Evolutionary conservation across 257 asterid genomes (phyloP).

Genomic region (Solanum okadae): DNA sequence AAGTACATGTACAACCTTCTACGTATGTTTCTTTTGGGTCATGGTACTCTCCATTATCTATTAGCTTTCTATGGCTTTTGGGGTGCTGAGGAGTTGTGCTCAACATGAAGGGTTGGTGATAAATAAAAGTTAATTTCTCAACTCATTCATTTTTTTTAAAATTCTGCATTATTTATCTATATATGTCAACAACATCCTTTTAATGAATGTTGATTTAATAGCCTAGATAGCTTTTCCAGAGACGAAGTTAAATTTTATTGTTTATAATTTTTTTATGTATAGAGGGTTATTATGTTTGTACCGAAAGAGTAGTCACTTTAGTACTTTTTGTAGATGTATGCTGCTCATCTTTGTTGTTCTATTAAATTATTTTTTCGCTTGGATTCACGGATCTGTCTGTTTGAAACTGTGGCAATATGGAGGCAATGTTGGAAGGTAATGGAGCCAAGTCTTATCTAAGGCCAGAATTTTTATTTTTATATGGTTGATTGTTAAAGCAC

Average conservation of each 20-base stretch:
- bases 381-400: not conserved
- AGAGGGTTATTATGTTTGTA: not conserved
- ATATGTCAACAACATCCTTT: too few species aligned
- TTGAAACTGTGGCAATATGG: not conserved
- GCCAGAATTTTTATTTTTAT: not conserved
- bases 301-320: not conserved
- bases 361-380: not conserved
- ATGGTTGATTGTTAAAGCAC: not conserved
- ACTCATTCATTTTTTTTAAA: too few species aligned
- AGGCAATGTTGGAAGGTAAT: not conserved
- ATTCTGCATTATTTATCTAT: too few species aligned
- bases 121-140: too few species aligned
- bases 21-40: not conserved
- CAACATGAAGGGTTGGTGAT: too few species aligned
- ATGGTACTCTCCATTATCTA: not conserved
- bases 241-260: not conserved
- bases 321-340: not conserved
- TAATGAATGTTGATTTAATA: too few species aligned
- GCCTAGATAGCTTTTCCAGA: too few species aligned
- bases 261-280: too few species aligned
- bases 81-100: too few species aligned
- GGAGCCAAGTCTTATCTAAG: not conserved
- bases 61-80: not conserved
- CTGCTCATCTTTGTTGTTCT: not conserved
- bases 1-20: not conserved